phyloP scores from a whole-genome alignment of 73 alveolate species.

The Loxodes magnus region DNA sequence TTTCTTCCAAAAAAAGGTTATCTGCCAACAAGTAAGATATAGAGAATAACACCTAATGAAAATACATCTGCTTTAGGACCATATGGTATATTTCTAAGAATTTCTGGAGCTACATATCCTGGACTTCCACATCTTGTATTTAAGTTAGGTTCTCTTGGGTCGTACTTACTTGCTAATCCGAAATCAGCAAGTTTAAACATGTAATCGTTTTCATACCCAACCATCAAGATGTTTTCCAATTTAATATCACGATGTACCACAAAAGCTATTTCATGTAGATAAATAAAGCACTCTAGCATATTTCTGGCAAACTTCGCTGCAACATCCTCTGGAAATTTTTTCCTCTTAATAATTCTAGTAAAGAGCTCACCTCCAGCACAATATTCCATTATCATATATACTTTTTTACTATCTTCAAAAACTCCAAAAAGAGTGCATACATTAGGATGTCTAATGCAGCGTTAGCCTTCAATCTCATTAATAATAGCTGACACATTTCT shows the following conservation, averaged over 20 bases:
- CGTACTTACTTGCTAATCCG: not conserved
- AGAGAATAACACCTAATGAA: constrained; percentile 65
- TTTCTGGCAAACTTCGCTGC: constrained; percentile 13
- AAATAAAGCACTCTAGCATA: constrained; percentile 19
- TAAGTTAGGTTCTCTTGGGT: too few species aligned
- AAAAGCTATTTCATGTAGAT: not conserved
- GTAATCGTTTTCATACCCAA: not conserved
- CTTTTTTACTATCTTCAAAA: too few species aligned
- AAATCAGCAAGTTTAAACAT: constrained; percentile 13
- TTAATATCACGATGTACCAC: constrained; percentile 7
- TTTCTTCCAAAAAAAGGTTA: constrained; percentile 19
- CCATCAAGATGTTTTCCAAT: constrained; percentile 9
- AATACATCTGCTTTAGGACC: constrained; percentile 58
- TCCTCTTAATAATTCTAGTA: not conserved
- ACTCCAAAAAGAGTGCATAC: too few species aligned
- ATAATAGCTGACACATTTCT: too few species aligned
- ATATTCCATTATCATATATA: too few species aligned
- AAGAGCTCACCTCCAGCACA: too few species aligned
- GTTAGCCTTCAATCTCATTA: too few species aligned
- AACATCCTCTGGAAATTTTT: not conserved
- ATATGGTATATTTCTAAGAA: constrained; percentile 46
- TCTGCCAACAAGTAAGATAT: constrained; percentile 37
- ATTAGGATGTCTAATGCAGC: too few species aligned
- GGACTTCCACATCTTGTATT: constrained; percentile 60
- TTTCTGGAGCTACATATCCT: constrained; percentile 80